phyloP scores from a whole-genome alignment of 225 moss, liverwort and hornwort species.

The Pseudisothecium myosuroides region DNA sequence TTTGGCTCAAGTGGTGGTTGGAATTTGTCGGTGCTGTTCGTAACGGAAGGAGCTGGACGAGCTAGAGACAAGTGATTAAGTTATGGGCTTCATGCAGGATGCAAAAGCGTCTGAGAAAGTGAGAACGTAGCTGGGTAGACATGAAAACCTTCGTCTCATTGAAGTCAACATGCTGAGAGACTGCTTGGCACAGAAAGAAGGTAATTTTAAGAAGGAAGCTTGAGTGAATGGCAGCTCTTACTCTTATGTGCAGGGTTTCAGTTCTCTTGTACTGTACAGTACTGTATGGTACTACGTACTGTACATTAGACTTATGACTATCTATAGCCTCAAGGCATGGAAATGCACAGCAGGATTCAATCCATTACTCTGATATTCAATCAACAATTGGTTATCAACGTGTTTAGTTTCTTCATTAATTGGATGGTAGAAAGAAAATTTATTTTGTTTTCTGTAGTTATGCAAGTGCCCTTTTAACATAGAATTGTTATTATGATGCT shows the following conservation, averaged over 20 bases:
- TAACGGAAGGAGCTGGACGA: neutral
- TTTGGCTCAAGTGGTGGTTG: neutral
- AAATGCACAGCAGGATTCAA: neutral
- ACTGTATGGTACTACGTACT: neutral
- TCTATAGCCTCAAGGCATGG: neutral
- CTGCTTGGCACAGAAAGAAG: neutral
- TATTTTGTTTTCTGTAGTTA: neutral
- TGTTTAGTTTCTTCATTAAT: neutral
- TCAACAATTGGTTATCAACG: neutral
- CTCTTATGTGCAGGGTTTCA: neutral
- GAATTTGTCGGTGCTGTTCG: neutral
- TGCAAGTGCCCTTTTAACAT: neutral
- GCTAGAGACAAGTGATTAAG: neutral
- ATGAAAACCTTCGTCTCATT: neutral
- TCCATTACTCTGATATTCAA: neutral
- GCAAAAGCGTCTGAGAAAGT: neutral
- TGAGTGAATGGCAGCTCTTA: neutral
- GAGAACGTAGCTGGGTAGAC: neutral
- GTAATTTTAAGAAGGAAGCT: neutral
- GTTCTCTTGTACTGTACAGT: neutral
- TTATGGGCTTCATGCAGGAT: neutral
- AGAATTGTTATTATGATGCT: neutral
- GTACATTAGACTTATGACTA: neutral
- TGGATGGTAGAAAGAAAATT: neutral
- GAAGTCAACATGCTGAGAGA: neutral